A percentile compares a stretch with the other conserved stretches of the same genome.
phyloP scores from a whole-genome alignment of 1,284 basidiomycete species.

The Cutaneotrichosporon cavernicola region DNA sequence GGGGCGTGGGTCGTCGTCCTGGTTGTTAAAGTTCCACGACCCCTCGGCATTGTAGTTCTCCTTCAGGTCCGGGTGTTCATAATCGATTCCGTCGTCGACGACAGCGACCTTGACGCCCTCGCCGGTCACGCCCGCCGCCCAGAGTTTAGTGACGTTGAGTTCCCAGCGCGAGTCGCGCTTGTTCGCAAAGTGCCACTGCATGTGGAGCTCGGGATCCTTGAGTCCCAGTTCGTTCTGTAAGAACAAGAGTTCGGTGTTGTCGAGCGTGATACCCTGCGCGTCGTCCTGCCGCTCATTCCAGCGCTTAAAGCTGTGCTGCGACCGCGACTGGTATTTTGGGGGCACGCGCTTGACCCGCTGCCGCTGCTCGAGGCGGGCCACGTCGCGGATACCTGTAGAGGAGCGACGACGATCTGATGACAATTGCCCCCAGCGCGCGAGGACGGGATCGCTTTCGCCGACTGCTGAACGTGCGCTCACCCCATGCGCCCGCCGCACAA shows the following conservation, averaged over 20 bases:
- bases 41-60: conserved; percentile 85
- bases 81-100: conserved; percentile 95
- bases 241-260: conserved; percentile 58
- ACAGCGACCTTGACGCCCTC: conserved; percentile 82
- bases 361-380: conserved; percentile 16
- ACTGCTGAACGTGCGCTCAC: conserved; percentile 8
- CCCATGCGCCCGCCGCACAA: conserved; percentile 62
- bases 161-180: conserved; percentile 54
- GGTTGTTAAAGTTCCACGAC: conserved; percentile 97
- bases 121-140: conserved; percentile 79
- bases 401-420: conserved; percentile 52
- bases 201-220: conserved; percentile 77
- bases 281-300: conserved; percentile 4
- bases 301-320: conserved; percentile 7
- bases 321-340: background rate
- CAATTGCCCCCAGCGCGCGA: conserved; percentile 55
- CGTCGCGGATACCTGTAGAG: conserved; percentile 53
- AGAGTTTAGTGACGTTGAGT: conserved; percentile 58
- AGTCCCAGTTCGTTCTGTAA: conserved; percentile 61
- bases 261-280: conserved; percentile 22
- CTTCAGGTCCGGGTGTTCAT: conserved; percentile 79
- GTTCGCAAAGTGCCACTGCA: conserved; percentile 81
- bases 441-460: conserved; percentile 56
- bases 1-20: conserved; percentile 81
- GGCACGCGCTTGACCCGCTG: conserved; percentile 24